Percentiles rank a stretch among this genome's conserved stretches.
Conservation (phyloP, 2,329 filamentous ascomycete genomes). For the Arthrobotrys conoides region DNA sequence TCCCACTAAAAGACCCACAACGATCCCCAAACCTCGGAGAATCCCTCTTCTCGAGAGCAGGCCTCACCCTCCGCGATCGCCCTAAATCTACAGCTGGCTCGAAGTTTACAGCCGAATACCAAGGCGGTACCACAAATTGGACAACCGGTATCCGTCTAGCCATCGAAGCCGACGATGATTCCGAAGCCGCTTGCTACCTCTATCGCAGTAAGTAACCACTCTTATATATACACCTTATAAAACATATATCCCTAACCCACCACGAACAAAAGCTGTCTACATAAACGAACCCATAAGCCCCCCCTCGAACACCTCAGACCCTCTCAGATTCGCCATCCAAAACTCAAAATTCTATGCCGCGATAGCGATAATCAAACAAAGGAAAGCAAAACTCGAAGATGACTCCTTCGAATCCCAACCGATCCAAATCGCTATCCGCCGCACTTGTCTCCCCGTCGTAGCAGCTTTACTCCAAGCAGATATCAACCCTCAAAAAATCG, state of each 20-base stretch:
- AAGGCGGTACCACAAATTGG: constrained; percentile 28
- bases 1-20: neutral
- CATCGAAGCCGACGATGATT: constrained; percentile 47
- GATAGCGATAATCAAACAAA: constrained; percentile 34
- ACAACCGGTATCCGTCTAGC: constrained; percentile 15
- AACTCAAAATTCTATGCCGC: constrained; percentile 4
- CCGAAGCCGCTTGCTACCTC: constrained; percentile 30
- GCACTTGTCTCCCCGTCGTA: neutral
- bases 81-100: neutral
- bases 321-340: constrained; percentile 32
- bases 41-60: constrained; percentile 23
- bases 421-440: constrained; percentile 15
- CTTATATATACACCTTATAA: neutral
- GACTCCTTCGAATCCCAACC: constrained; percentile 17
- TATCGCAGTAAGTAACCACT: constrained; percentile 37
- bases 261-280: constrained; percentile 12
- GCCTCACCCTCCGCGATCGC: constrained; percentile 1
- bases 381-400: constrained; percentile 19
- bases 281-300: constrained; percentile 22
- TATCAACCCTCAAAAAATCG: constrained; percentile 8
- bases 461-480: constrained; percentile 29
- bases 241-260: neutral
- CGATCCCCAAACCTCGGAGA: constrained; percentile 18
- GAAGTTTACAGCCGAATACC: constrained; percentile 14
- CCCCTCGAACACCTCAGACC: neutral